phyloP scores from a whole-genome alignment of 2,329 filamentous ascomycete genomes.

The Colletotrichum sp. region DNA sequence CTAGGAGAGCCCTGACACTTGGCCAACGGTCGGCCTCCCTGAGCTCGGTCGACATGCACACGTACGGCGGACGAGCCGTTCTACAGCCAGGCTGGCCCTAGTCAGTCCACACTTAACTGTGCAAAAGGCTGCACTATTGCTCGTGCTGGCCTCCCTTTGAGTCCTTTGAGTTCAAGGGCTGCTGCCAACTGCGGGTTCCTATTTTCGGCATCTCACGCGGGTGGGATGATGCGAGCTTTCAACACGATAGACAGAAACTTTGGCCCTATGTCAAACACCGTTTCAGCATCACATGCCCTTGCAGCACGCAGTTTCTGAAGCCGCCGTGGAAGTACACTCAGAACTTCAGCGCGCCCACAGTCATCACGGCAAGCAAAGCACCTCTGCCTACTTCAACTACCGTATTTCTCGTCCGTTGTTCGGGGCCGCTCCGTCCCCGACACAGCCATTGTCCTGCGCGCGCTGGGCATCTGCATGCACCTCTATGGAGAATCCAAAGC shows the following conservation, averaged over 20 bases:
- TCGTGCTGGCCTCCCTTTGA: background rate
- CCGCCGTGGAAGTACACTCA: background rate
- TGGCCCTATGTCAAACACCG: constrained; percentile 7
- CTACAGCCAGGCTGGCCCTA: background rate
- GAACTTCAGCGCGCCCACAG: background rate
- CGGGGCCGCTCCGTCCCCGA: background rate
- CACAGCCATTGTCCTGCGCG: background rate
- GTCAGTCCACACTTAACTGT: background rate
- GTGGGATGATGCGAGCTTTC: background rate
- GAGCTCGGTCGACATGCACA: background rate
- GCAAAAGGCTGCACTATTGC: background rate
- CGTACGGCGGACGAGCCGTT: background rate
- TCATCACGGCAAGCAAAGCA: background rate
- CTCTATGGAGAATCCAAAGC: background rate
- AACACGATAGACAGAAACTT: background rate
- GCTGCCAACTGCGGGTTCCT: constrained; percentile 5
- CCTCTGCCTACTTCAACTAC: background rate
- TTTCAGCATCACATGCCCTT: constrained; percentile 6
- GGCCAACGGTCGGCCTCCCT: background rate
- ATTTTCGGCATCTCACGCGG: constrained; percentile 4
- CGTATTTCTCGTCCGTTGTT: background rate
- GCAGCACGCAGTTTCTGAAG: background rate
- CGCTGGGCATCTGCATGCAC: background rate
- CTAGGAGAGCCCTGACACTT: background rate
- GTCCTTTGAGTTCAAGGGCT: background rate